Conservation (phyloP, 1,284 basidiomycete species). For the Pascua sp. region DNA sequence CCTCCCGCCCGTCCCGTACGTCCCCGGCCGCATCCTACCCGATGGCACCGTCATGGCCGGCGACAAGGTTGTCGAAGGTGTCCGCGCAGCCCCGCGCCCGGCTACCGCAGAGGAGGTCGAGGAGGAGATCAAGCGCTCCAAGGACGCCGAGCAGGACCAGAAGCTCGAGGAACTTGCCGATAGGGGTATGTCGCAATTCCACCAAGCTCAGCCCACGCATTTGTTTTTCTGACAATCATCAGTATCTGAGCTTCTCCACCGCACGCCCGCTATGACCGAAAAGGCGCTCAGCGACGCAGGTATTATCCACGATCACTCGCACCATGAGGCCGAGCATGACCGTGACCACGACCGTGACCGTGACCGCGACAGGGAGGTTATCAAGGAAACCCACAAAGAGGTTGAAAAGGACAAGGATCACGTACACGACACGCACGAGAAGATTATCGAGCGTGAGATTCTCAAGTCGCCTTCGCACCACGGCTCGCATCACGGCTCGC, state of each 20-base stretch:
- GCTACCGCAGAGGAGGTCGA: slow-evolving; percentile 17
- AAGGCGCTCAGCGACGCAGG: too few species aligned
- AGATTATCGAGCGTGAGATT: too few species aligned
- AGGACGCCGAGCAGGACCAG: slow-evolving; percentile 39
- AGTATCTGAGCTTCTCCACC: too few species aligned
- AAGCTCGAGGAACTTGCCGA: slow-evolving; percentile 37
- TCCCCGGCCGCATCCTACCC: slow-evolving; percentile 37
- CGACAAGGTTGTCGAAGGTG: slow-evolving; percentile 41
- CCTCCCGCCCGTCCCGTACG: slow-evolving; percentile 23
- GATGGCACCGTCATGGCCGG: slow-evolving; percentile 45
- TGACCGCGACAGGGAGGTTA: too few species aligned
- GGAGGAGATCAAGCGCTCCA: slow-evolving; percentile 21
- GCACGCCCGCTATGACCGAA: too few species aligned
- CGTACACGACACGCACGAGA: neutral
- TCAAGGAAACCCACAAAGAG: neutral
- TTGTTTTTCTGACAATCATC: too few species aligned
- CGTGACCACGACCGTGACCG: too few species aligned
- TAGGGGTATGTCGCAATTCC: slow-evolving; percentile 28
- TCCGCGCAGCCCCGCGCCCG: slow-evolving; percentile 31
- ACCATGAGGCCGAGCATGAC: too few species aligned
- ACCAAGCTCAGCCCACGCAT: neutral
- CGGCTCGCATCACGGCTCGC: too few species aligned
- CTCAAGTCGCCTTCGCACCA: too few species aligned
- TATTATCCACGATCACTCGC: too few species aligned
- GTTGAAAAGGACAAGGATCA: neutral